Percentiles rank a stretch among this genome's conserved stretches.
Evolutionary conservation across 495 filamentous ascomycete species (phyloP).

Genomic region (Hypoxylon rickii): DNA sequence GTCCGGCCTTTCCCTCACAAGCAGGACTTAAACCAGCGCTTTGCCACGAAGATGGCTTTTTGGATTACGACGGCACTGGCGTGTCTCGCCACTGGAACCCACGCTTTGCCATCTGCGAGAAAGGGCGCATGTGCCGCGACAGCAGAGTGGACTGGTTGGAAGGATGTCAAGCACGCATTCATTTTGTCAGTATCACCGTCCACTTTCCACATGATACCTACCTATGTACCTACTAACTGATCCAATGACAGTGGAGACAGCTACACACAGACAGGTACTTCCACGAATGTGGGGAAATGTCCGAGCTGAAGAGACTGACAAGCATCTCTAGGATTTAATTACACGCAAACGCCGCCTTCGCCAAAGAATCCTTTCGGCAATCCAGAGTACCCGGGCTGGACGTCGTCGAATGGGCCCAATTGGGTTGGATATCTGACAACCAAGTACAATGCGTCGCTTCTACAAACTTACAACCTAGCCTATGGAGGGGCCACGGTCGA

Average conservation of each 20-base stretch:
- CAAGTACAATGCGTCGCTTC: conserved; percentile 61
- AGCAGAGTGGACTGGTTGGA: conserved; percentile 51
- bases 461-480: conserved; percentile 71
- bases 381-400: conserved; percentile 65
- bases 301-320: conserved; percentile 1
- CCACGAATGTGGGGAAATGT: background rate
- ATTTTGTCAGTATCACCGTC: conserved; percentile 48
- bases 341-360: conserved; percentile 62
- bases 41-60: conserved; percentile 7
- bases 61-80: conserved; percentile 1
- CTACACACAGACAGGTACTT: conserved; percentile 49
- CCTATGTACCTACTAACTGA: conserved; percentile 6
- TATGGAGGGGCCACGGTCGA: conserved; percentile 73
- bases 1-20: background rate
- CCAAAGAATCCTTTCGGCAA: conserved; percentile 75
- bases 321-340: conserved; percentile 61
- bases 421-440: conserved; percentile 72
- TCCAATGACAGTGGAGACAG: conserved; percentile 63
- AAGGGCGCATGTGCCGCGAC: conserved; percentile 27
- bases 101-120: conserved; percentile 12
- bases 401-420: conserved; percentile 62
- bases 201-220: conserved; percentile 2
- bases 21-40: background rate
- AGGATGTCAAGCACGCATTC: conserved; percentile 55
- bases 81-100: conserved; percentile 18